phyloP scores from a whole-genome alignment of 176 grass and related monocot species.

The Zea luxurians region DNA sequence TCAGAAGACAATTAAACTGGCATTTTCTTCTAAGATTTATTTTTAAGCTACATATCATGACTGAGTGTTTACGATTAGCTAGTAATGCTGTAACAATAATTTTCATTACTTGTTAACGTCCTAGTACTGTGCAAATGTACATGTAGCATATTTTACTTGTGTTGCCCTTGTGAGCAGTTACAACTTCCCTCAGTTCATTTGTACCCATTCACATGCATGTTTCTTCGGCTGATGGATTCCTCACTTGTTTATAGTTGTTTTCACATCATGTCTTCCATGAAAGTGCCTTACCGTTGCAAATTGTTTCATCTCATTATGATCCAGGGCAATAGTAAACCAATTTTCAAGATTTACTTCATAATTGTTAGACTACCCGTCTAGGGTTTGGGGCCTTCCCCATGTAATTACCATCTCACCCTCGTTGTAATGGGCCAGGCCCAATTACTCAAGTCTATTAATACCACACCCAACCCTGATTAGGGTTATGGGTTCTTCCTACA shows the following conservation, averaged over 20 bases:
- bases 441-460: too few relatives aligned
- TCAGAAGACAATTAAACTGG: not conserved
- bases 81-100: not conserved
- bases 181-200: not conserved
- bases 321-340: not conserved
- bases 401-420: too few relatives aligned
- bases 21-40: slow-evolving; percentile 16
- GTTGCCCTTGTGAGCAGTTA: not conserved
- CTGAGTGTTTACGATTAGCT: not conserved
- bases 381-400: too few relatives aligned
- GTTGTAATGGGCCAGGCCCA: too few relatives aligned
- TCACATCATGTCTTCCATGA: not conserved
- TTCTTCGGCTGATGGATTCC: not conserved
- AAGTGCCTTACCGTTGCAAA: not conserved
- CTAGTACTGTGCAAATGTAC: not conserved
- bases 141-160: not conserved
- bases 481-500: too few relatives aligned
- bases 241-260: not conserved
- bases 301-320: not conserved
- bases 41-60: not conserved
- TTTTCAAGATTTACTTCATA: not conserved
- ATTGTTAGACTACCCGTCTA: too few relatives aligned
- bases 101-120: not conserved
- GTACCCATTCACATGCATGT: not conserved
- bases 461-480: too few relatives aligned